These are phyloP conservation scores for Patellaria atrata DNA, from an alignment of 495 filamentous ascomycete species.

Conservation along the genomic window DNA sequence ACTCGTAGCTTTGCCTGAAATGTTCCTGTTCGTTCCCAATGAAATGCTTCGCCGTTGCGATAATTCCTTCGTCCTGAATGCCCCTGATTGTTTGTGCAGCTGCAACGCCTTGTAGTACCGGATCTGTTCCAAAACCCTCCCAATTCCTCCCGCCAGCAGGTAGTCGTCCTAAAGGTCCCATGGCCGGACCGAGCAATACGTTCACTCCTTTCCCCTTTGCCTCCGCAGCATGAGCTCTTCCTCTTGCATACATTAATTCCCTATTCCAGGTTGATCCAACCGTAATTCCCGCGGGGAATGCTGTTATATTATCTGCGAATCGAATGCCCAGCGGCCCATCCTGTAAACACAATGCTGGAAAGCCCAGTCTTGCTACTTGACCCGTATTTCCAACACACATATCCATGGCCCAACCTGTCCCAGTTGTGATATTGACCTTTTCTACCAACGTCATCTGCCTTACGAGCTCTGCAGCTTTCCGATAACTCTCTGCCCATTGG, in stretches of 20 bases:
- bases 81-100: constrained; percentile 56
- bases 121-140: constrained; percentile 75
- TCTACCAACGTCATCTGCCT: constrained; percentile 70
- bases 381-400: constrained; percentile 80
- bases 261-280: constrained; percentile 81
- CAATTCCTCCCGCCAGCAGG: constrained; percentile 83
- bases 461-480: constrained; percentile 68
- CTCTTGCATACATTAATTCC: constrained; percentile 59
- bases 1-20: constrained; percentile 60
- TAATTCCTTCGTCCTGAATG: constrained; percentile 67
- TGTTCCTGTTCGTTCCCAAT: constrained; percentile 82
- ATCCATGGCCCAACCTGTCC: constrained; percentile 82
- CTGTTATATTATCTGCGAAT: constrained; percentile 60
- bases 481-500: constrained; percentile 65
- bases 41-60: constrained; percentile 75
- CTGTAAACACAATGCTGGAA: constrained; percentile 78
- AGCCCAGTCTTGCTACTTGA: constrained; percentile 37
- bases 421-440: constrained; percentile 91
- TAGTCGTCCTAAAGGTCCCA: constrained; percentile 66
- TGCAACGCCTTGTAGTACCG: constrained; percentile 55
- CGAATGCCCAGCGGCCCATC: constrained; percentile 78
- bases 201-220: constrained; percentile 59
- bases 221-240: constrained; percentile 52
- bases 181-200: constrained; percentile 58
- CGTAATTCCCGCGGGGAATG: constrained; percentile 74